Conservation (phyloP, 1,284 basidiomycete genomes). For the Marasmius tenuissimus region DNA sequence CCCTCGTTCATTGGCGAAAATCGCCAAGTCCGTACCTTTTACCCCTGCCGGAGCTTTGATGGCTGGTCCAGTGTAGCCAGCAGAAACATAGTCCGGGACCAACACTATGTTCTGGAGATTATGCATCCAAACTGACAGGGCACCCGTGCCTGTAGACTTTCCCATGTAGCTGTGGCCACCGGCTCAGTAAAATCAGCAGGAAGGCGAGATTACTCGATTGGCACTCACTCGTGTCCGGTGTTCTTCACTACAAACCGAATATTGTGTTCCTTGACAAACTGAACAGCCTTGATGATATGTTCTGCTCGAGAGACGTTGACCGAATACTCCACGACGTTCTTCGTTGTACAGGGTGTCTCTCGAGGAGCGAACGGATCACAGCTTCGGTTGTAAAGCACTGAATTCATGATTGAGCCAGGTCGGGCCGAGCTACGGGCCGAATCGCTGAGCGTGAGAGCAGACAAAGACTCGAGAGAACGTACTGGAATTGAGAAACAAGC, state of each 20-base stretch:
- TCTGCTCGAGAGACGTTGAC: slow-evolving; percentile 20
- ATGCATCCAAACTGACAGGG: slow-evolving; percentile 22
- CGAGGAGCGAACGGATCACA: slow-evolving; percentile 21
- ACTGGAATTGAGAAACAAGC: slow-evolving; percentile 10
- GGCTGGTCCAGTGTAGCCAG: slow-evolving; percentile 14
- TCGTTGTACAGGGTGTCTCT: slow-evolving; percentile 15
- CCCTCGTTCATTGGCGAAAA: slow-evolving; percentile 14
- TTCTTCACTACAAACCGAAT: slow-evolving; percentile 23
- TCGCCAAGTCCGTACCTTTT: slow-evolving; percentile 12
- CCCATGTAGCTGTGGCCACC: slow-evolving; percentile 19
- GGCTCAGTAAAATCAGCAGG: background rate
- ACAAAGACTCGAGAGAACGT: background rate
- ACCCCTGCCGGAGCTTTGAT: slow-evolving; percentile 16
- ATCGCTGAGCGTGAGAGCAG: too few species aligned
- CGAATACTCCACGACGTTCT: slow-evolving; percentile 22
- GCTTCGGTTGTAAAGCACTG: slow-evolving; percentile 20
- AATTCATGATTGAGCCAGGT: slow-evolving; percentile 15
- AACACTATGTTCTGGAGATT: slow-evolving; percentile 15
- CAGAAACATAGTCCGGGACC: slow-evolving; percentile 14
- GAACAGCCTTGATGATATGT: slow-evolving; percentile 20
- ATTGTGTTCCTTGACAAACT: slow-evolving; percentile 20
- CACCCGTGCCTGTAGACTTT: slow-evolving; percentile 18
- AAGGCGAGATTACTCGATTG: background rate
- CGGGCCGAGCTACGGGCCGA: slow-evolving; percentile 2
- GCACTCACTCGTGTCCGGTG: slow-evolving; percentile 24